Evolutionary conservation across 1,139 yeast species (phyloP).

Genomic region (Hansenula anomala): DNA sequence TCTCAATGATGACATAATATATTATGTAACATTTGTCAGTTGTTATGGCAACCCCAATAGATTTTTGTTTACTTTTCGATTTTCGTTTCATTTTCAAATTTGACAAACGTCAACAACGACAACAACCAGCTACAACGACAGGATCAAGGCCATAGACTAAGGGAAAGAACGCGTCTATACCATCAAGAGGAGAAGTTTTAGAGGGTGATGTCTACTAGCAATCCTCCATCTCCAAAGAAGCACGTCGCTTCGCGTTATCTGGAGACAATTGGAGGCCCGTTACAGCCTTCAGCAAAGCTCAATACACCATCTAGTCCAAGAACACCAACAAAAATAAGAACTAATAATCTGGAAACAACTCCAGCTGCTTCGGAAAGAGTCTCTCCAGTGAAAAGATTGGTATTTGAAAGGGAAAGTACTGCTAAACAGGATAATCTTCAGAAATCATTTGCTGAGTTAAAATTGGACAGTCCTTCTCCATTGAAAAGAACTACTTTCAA

Average conservation of each 20-base stretch:
- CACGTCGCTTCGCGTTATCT: constrained; percentile 12
- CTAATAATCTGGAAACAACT: too few species aligned
- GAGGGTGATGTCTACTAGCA: background rate
- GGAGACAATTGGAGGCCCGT: constrained; percentile 10
- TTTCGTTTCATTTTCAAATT: background rate
- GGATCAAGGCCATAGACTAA: too few species aligned
- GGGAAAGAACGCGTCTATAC: too few species aligned
- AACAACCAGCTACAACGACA: too few species aligned
- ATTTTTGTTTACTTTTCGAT: constrained; percentile 1
- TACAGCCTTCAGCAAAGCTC: constrained; percentile 8
- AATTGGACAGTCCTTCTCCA: constrained; percentile 21
- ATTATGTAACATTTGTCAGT: too few species aligned
- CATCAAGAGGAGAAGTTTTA: background rate
- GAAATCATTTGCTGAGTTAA: constrained; percentile 16
- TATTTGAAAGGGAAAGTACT: constrained; percentile 1
- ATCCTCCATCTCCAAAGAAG: background rate
- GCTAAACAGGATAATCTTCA: constrained; percentile 6
- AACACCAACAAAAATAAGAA: background rate
- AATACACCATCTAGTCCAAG: constrained; percentile 3
- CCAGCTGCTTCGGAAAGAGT: background rate
- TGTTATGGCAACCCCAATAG: background rate
- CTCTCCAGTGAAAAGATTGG: constrained; percentile 3
- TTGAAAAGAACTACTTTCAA: constrained; percentile 12
- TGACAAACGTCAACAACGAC: too few species aligned
- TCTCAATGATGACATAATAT: too few species aligned